phyloP scores from a whole-genome alignment of 1,284 basidiomycete species.

The Neonothopanus nambi region DNA sequence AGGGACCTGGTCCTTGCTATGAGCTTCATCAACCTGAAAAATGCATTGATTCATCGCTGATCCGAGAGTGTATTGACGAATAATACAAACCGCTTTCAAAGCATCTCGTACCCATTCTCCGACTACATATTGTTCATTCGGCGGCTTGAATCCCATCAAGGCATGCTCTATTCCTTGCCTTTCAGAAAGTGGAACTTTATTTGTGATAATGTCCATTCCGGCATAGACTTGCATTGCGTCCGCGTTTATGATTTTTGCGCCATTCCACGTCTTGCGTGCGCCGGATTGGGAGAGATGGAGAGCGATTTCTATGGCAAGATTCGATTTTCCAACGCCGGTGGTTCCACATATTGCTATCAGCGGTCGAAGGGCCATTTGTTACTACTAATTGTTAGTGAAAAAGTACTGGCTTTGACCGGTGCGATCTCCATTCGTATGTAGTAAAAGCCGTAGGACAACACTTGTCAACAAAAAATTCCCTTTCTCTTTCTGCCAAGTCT shows the following conservation, averaged over 20 bases:
- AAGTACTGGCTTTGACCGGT: too few species aligned
- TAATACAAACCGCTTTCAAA: constrained; percentile 55
- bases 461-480: neutral
- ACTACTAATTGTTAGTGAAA: neutral
- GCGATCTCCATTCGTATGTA: neutral
- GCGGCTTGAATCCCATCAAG: constrained; percentile 84
- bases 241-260: constrained; percentile 86
- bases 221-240: constrained; percentile 98
- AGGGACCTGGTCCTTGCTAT: constrained; percentile 64
- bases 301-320: constrained; percentile 88
- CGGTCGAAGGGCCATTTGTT: constrained; percentile 45
- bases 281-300: constrained; percentile 45
- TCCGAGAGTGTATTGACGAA: neutral
- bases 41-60: constrained; percentile 5
- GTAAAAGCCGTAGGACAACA: neutral
- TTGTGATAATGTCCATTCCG: constrained; percentile 95
- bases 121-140: constrained; percentile 85
- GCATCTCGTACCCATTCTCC: constrained; percentile 86
- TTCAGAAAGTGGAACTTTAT: constrained; percentile 85
- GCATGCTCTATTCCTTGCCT: constrained; percentile 85
- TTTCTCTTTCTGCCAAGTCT: neutral
- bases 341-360: constrained; percentile 90
- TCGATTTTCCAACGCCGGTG: constrained; percentile 96
- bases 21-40: constrained; percentile 69
- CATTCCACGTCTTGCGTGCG: constrained; percentile 44